Evolutionary conservation across 2,329 filamentous ascomycete species (phyloP).

Genomic region (Bipolaris cookei): DNA sequence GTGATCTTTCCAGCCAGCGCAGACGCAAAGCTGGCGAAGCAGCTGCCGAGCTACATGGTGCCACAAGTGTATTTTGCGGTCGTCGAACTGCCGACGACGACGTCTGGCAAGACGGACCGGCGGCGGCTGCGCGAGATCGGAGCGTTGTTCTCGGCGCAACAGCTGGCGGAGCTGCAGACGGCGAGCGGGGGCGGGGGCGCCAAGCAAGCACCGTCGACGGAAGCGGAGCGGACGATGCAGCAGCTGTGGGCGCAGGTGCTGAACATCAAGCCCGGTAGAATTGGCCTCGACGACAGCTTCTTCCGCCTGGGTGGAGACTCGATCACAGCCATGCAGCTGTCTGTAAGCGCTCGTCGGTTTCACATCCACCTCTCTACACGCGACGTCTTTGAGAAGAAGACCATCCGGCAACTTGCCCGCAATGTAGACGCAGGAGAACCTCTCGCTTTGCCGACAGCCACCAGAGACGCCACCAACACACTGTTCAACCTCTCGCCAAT

Average conservation of each 20-base stretch:
- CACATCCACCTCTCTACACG: not conserved
- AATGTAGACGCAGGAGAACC: not conserved
- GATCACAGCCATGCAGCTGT: constrained; percentile 15
- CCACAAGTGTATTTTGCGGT: constrained; percentile 55
- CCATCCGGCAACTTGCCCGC: not conserved
- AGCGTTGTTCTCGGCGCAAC: not conserved
- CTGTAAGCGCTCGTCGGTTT: not conserved
- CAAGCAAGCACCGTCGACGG: not conserved
- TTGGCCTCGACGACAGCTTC: constrained; percentile 19
- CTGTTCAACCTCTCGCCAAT: not conserved
- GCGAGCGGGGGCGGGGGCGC: not conserved
- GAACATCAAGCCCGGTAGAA: constrained; percentile 1
- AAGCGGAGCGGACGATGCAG: not conserved
- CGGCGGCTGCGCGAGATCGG: constrained; percentile 22
- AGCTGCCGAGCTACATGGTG: constrained; percentile 43
- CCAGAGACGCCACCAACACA: not conserved
- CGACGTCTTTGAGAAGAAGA: not conserved
- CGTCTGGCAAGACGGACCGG: constrained; percentile 53
- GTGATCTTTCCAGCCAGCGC: not conserved
- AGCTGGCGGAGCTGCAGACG: constrained; percentile 1
- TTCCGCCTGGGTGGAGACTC: constrained; percentile 22
- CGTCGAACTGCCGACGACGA: constrained; percentile 51
- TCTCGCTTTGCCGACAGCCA: not conserved
- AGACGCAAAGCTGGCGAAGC: not conserved
- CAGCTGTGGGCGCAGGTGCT: constrained; percentile 11